Evolutionary conservation across 106 monocot genomes (phyloP), one percentile per base, ranked within the genome.

Genomic region (Vanilla planifolia): DNA sequence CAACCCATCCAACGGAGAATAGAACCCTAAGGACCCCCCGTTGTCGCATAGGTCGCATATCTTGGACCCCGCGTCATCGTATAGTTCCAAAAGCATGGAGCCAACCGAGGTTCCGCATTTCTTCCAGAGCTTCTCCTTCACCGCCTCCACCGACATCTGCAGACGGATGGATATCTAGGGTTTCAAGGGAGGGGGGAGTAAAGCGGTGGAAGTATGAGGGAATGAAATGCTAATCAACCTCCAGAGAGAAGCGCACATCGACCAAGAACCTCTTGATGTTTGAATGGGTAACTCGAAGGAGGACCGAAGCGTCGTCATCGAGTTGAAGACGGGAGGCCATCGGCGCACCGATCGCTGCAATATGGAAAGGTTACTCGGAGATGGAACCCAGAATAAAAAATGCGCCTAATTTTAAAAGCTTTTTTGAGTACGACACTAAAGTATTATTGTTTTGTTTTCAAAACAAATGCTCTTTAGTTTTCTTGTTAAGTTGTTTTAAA

Each of bases 101-200:
- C 77, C 85, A 26, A 88, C 85, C 2, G 88, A 62, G 15, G 88
- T 98, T 33, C 98, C 98, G 45, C 79, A 86, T 67, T 88, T 98
- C 72, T 67, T 79, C 98, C 98, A 98, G 2, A 98, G 79, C 62
- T 92, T 92, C 51, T 92, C 92, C 59, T 98, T 98, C 33, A 78
- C 77, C 1, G 68, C 61, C 45, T 85, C 98, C 33, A 98, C 73
- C n/a, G 70, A 81, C 50, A 62, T 75, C 91, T 96, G 56, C 23
- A 20, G 23, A 0, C 17, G 8, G 35, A 66, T 6, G 29, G 52
- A 42, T 37, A 8, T 13, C 41, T 42, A 23, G n/a, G 42, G 50
- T 17, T 33, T 61, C 9, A 8, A 39, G 11, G 0, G 43, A 40
- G 5, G 1, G 44, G 25, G 60, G n/a, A 21, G 28, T 24, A 36